Evolutionary conservation across 164 flowering plant genomes (phyloP).

Genomic region (Vitis vinifera): ASM3070453v1 NC_081813.1:4293001-4293500

Average conservation of each 20-base stretch:
- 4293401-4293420: too few species aligned
- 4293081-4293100: conserved; percentile 28
- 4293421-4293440: too few species aligned
- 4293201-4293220: conserved; percentile 2
- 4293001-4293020: conserved; percentile 66
- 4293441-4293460: too few species aligned
- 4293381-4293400: too few species aligned
- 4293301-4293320: too few species aligned
- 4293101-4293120: conserved; percentile 25
- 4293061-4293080: conserved; percentile 48
- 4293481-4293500: too few species aligned
- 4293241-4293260: not conserved
- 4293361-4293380: too few species aligned
- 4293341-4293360: too few species aligned
- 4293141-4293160: conserved; percentile 45
- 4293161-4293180: conserved; percentile 43
- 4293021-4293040: conserved; percentile 74
- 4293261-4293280: not conserved
- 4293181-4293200: conserved; percentile 14
- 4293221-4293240: not conserved
- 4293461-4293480: too few species aligned
- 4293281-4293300: too few species aligned
- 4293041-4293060: conserved; percentile 72
- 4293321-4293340: too few species aligned
- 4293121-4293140: conserved; percentile 26